Percentiles rank a stretch among this genome's conserved stretches.
phyloP scores from a whole-genome alignment of 2,329 filamentous ascomycete species.

The Aspergillus tamarii region DNA sequence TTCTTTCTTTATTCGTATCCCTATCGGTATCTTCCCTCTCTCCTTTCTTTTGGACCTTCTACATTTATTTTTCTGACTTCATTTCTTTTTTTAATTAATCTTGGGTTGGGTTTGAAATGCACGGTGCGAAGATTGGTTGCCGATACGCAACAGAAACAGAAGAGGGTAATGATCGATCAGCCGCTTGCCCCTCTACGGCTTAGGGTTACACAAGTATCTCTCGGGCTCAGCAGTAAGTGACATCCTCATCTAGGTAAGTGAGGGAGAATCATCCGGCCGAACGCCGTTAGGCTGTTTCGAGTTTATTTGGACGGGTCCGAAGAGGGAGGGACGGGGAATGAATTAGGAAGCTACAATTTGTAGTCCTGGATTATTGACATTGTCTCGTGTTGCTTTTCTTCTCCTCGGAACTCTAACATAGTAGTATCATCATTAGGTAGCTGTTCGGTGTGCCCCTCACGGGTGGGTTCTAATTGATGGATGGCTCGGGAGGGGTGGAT shows the following conservation, averaged over 20 bases:
- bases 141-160: slow-evolving; percentile 23
- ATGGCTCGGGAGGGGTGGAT: slow-evolving; percentile 23
- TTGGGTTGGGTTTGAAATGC: background rate
- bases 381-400: slow-evolving; percentile 7
- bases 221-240: slow-evolving; percentile 1
- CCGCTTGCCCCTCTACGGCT: slow-evolving; percentile 16
- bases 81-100: background rate
- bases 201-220: slow-evolving; percentile 26
- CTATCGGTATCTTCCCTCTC: background rate
- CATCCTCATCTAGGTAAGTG: background rate
- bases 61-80: background rate
- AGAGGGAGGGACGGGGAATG: slow-evolving; percentile 13
- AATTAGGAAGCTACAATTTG: background rate
- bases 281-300: slow-evolving; percentile 46
- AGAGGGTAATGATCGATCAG: slow-evolving; percentile 23
- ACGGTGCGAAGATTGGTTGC: slow-evolving; percentile 18
- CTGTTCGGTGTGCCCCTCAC: slow-evolving; percentile 7
- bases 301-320: slow-evolving; percentile 38
- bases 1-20: background rate
- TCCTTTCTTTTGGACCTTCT: background rate
- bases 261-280: slow-evolving; percentile 24
- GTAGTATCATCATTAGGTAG: slow-evolving; percentile 13
- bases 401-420: background rate
- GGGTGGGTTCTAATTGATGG: slow-evolving; percentile 18
- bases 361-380: slow-evolving; percentile 12